A percentile compares a stretch with the other conserved stretches of the same genome.
Evolutionary conservation across 1,284 basidiomycete species (phyloP).

Genomic region (Laetiporus sulphureus): DNA sequence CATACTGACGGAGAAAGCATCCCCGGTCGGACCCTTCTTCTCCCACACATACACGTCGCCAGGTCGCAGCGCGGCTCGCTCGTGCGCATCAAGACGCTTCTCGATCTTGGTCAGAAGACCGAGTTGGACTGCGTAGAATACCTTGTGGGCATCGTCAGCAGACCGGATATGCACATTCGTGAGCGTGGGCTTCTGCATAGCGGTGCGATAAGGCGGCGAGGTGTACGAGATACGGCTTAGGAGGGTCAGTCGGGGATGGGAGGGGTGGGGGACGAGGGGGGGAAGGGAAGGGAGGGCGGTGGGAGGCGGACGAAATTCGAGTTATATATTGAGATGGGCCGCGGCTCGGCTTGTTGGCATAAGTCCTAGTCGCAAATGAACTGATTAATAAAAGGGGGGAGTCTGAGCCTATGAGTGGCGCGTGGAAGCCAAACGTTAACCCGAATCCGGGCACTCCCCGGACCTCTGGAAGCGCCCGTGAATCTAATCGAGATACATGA

Average conservation of each 20-base stretch:
- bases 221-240: slow-evolving; percentile 4
- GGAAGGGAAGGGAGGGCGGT: slow-evolving; percentile 13
- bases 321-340: slow-evolving; percentile 20
- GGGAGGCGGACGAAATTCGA: slow-evolving; percentile 15
- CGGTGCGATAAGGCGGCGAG: slow-evolving; percentile 6
- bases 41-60: slow-evolving; percentile 40
- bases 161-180: slow-evolving; percentile 33
- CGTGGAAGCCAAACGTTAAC: slow-evolving; percentile 10
- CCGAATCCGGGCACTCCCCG: slow-evolving; percentile 1
- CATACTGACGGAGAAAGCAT: slow-evolving; percentile 34
- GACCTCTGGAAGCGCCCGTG: not conserved
- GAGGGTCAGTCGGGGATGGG: slow-evolving; percentile 7
- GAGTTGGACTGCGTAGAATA: slow-evolving; percentile 36
- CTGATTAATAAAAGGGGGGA: slow-evolving; percentile 6
- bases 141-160: slow-evolving; percentile 34
- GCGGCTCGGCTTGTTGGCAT: slow-evolving; percentile 3
- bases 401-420: slow-evolving; percentile 6
- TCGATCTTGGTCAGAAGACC: slow-evolving; percentile 35
- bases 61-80: slow-evolving; percentile 32
- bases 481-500: slow-evolving; percentile 9
- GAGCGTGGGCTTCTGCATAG: slow-evolving; percentile 33
- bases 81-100: slow-evolving; percentile 34
- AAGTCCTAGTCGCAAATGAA: not conserved
- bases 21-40: slow-evolving; percentile 32
- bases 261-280: slow-evolving; percentile 10